These are phyloP conservation scores for Beauveria sp. DNA, from an alignment of 2,329 filamentous ascomycete species.

Conservation along the genomic window DNA sequence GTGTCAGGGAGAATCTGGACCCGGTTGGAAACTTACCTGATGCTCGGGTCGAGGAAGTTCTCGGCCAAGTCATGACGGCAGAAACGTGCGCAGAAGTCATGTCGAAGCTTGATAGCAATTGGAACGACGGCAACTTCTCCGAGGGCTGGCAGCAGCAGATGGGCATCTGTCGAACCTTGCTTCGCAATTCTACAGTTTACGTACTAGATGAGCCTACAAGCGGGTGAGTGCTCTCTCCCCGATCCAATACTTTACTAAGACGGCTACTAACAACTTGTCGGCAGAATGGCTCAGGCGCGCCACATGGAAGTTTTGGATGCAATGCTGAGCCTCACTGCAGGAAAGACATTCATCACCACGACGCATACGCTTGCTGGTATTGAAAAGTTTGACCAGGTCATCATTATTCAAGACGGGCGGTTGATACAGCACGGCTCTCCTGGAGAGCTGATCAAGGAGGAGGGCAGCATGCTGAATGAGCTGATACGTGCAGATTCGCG, in stretches of 20 bases:
- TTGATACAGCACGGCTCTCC: not conserved
- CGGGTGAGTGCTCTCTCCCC: not conserved
- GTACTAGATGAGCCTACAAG: slow-evolving; percentile 4
- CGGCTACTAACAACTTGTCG: not conserved
- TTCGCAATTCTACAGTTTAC: not conserved
- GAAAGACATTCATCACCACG: not conserved
- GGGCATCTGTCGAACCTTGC: not conserved
- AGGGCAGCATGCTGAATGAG: not conserved
- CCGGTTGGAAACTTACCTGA: too few relatives aligned
- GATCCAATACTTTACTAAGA: not conserved
- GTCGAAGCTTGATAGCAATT: not conserved
- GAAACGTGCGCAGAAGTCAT: not conserved
- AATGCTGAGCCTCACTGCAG: too few relatives aligned
- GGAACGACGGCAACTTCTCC: slow-evolving; percentile 5
- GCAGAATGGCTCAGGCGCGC: too few relatives aligned
- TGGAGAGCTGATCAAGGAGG: not conserved
- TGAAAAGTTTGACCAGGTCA: not conserved
- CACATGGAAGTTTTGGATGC: not conserved
- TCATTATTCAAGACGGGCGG: not conserved
- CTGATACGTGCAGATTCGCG: not conserved
- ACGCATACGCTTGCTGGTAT: not conserved
- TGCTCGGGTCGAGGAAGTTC: not conserved
- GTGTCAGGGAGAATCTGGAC: too few relatives aligned
- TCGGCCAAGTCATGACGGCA: not conserved
- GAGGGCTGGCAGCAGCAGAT: not conserved